Evolutionary conservation across 2,329 filamentous ascomycete species (phyloP), one percentile per base, ranked within the genome.

Genomic region (Eutypa lata): DNA sequence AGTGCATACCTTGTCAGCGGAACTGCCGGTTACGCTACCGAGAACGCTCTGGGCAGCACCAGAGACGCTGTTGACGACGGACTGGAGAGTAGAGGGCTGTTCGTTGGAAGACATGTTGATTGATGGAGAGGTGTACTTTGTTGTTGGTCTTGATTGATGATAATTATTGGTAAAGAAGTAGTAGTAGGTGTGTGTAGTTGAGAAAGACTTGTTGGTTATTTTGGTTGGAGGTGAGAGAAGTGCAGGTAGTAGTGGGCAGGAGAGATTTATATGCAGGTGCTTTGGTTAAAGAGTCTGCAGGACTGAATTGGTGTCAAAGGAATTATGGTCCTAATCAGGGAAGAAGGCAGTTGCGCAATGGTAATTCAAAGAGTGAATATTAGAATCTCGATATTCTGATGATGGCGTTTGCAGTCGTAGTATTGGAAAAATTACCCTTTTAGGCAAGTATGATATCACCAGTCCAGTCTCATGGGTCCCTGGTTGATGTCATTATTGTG

Each of bases 1-100:
- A n/a, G n/a, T 48, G 52, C 65, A 49, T 69, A 81, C 80, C 73
- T 90, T 78, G 64, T 93, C 86, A 56, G 78, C 77, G 2, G 79
- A 78, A 76, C 75, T 90, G 63, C 91, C 91, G 10, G 89, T 92
- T 52, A 96, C 56, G 56, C 76, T 81, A 58, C 90, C 90, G 48
- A 94, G 63, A 48, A 80, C 84, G 56, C 80, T 87, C 73, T 96
- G 90, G 49, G 86, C 82, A 51, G 85, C 77, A 61, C 89, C 90
- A 37, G 84, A 80, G 64, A 88, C 89, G 14, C 82, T 81, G 79
- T 92, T 87, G 62, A 90, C 68, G 74, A 86, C 87, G 53, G 89
- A 88, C 79, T 93, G 83, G 66, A 92, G 80, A 58, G 91, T 94
- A 57, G 90, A 95, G 61, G 87, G 82, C 62, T 71, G 72, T 54